Percentiles rank a stretch among this genome's conserved stretches.
phyloP scores from a whole-genome alignment of 2,329 filamentous ascomycete genomes.

The Emericellopsis atlantica region DNA sequence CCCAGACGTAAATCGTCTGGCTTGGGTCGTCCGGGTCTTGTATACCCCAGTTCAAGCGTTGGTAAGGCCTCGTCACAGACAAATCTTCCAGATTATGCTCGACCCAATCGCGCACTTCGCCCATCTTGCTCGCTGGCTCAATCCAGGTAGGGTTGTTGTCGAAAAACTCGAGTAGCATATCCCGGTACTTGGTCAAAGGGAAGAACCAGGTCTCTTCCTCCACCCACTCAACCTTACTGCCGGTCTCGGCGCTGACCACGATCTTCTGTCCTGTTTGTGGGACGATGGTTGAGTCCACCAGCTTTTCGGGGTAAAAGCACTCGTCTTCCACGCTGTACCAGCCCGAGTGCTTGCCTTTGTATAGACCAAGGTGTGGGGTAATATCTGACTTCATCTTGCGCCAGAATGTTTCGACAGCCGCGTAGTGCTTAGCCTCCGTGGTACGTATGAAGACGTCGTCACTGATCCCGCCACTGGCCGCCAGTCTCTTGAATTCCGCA shows the following conservation, averaged over 20 bases:
- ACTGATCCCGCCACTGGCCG: constrained; percentile 53
- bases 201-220: constrained; percentile 95
- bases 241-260: constrained; percentile 76
- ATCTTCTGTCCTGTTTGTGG: constrained; percentile 72
- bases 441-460: constrained; percentile 89
- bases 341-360: constrained; percentile 75
- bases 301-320: constrained; percentile 76
- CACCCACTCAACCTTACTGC: constrained; percentile 88
- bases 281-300: constrained; percentile 62
- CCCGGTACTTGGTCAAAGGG: constrained; percentile 68
- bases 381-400: constrained; percentile 45
- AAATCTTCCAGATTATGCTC: constrained; percentile 69
- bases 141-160: constrained; percentile 66
- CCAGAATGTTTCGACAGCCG: constrained; percentile 87
- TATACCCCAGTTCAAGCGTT: constrained; percentile 77
- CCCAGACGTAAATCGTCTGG: constrained; percentile 93
- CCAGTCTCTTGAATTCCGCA: constrained; percentile 65
- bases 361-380: constrained; percentile 59
- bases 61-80: constrained; percentile 72
- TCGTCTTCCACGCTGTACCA: constrained; percentile 98
- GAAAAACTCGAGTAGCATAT: constrained; percentile 72
- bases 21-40: constrained; percentile 69
- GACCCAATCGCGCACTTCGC: constrained; percentile 69
- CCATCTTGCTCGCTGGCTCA: constrained; percentile 58
- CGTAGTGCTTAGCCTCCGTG: constrained; percentile 68